phyloP scores from a whole-genome alignment of 2,329 filamentous ascomycete species.

The Fusarium pseudoanthophilum region DNA sequence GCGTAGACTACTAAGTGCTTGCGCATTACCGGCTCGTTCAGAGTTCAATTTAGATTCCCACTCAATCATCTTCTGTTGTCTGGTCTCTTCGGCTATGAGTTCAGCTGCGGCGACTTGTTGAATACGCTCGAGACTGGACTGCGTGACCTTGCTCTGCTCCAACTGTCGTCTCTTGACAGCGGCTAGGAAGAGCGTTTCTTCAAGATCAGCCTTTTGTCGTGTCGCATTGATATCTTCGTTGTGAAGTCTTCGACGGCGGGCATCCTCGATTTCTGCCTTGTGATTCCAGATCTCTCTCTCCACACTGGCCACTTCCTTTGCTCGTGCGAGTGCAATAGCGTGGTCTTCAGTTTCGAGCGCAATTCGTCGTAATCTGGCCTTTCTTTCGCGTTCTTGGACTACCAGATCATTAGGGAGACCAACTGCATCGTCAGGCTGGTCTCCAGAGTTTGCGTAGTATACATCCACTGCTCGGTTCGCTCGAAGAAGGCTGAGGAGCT shows the following conservation, averaged over 20 bases:
- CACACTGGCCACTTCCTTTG: constrained; percentile 62
- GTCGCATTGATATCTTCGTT: constrained; percentile 58
- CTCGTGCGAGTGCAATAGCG: constrained; percentile 58
- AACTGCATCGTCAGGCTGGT: constrained; percentile 64
- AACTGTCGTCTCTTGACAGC: constrained; percentile 51
- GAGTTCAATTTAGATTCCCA: constrained; percentile 60
- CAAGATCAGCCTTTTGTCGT: constrained; percentile 57
- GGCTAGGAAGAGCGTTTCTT: constrained; percentile 54
- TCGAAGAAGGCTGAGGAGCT: constrained; percentile 60
- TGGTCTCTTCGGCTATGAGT: constrained; percentile 56
- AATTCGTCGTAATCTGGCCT: constrained; percentile 57
- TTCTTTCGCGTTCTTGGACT: constrained; percentile 61
- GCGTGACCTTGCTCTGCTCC: constrained; percentile 61
- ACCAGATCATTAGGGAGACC: constrained; percentile 64
- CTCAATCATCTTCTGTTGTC: constrained; percentile 57
- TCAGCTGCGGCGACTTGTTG: constrained; percentile 60
- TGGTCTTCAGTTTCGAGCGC: constrained; percentile 62
- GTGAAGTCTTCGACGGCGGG: constrained; percentile 58
- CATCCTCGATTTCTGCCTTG: constrained; percentile 63
- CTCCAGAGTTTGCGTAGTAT: constrained; percentile 64
- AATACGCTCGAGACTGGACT: constrained; percentile 57
- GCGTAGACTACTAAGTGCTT: constrained; percentile 60
- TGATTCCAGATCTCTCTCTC: constrained; percentile 62
- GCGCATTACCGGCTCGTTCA: constrained; percentile 60
- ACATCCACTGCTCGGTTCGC: constrained; percentile 64